These are phyloP conservation scores for Paspalum vaginatum DNA, from an alignment of 176 grass and related monocot genomes.

Conservation along the genomic window DNA sequence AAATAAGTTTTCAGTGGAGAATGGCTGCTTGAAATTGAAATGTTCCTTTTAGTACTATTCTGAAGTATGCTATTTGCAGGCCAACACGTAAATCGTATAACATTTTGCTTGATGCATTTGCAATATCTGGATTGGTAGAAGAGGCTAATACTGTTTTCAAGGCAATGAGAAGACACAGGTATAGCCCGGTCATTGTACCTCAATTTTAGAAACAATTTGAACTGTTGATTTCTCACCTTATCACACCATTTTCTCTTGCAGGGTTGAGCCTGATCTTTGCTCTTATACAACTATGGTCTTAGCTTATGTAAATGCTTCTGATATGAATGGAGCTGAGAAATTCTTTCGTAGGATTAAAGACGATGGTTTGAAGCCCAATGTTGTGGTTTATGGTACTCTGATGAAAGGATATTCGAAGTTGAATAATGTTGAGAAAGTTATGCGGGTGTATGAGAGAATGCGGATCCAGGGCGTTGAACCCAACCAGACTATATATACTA, in stretches of 20 bases:
- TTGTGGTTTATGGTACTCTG: conserved; percentile 86
- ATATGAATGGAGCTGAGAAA: conserved; percentile 89
- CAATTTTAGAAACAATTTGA: conserved; percentile 21
- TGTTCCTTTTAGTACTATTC: conserved; percentile 28
- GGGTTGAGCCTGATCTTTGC: conserved; percentile 86
- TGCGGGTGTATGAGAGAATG: conserved; percentile 94
- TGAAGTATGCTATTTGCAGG: conserved; percentile 48
- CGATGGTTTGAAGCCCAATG: conserved; percentile 90
- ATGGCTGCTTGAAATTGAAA: conserved; percentile 26
- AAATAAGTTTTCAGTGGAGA: background rate
- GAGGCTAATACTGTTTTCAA: conserved; percentile 93
- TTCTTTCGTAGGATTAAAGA: conserved; percentile 93
- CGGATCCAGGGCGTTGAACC: conserved; percentile 74
- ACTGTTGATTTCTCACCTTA: conserved; percentile 31
- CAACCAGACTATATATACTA: conserved; percentile 88
- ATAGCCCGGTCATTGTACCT: background rate
- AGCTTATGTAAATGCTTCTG: conserved; percentile 90
- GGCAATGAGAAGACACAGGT: conserved; percentile 90
- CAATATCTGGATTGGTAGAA: conserved; percentile 90
- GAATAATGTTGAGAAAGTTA: conserved; percentile 79
- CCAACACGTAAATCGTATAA: conserved; percentile 94
- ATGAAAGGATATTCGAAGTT: conserved; percentile 95
- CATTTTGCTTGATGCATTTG: conserved; percentile 94
- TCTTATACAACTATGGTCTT: conserved; percentile 93
- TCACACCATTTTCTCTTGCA: conserved; percentile 34